Evolutionary conservation across 345 rosid genomes (phyloP), one percentile per base, ranked within the genome.

Genomic region (Rhodamnia rubescens): DNA sequence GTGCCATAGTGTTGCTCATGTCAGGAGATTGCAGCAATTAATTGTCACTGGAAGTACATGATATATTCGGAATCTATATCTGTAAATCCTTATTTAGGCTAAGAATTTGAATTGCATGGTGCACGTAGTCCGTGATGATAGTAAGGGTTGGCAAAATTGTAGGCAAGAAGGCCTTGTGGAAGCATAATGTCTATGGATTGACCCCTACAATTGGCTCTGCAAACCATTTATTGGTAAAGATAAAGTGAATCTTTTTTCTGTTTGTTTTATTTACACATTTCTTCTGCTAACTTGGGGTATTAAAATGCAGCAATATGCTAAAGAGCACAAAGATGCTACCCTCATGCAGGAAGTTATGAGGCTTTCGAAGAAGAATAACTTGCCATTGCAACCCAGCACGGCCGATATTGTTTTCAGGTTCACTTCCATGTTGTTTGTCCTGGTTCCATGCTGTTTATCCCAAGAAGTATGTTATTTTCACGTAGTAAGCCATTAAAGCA

Each of bases 341-440:
- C 92, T 95, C 81, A 91, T 96, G 98, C 93, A 86, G 87, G 95
- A 96, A 42, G 89, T 94, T 10, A 91, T 95, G 96, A 84, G 87
- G 80, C 94, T 93, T 85, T n/a, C 94, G 90, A 93, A 92, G 87
- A 86, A 32, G 78, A 95, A 95, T 88, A 87, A 86, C 83, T 85
- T 95, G 78, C 92, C 93, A 24, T 83, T 94, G 64, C 98, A 93
- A 85, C 93, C 98, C 36, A 94, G 99, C 74, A 95, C 96, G 13
- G 96, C 95, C 13, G 98, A 96, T 89, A 89, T 92, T 82, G 94
- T 96, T 87, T 92, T 91, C 90, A 92, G 99, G 99, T 94, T 49
- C 83, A 95, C 78, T 69, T 69, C 47, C 3, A 8, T 61, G 74
- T 40, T 61, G 93, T 53, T 82, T 84, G 40, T 82, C 9, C 36